Conservation (phyloP, 1,284 basidiomycete genomes). For the Marasmius oreades region DNA sequence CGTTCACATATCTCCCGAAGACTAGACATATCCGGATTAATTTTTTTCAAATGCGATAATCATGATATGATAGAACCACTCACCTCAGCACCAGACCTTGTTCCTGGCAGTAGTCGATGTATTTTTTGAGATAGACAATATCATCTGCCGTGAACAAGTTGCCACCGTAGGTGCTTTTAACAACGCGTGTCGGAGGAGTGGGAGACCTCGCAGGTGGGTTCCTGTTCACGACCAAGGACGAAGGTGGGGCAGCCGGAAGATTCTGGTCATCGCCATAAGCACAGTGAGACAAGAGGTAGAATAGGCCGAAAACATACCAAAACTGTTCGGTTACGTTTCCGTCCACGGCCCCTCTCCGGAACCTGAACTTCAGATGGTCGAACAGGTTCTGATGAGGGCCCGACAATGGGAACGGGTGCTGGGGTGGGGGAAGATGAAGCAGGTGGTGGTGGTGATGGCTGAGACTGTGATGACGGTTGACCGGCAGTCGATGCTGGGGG, state of each 20-base stretch:
- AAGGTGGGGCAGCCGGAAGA: slow-evolving; percentile 54
- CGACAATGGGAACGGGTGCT: slow-evolving; percentile 16
- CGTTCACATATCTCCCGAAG: slow-evolving; percentile 80
- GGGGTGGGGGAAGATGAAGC: slow-evolving; percentile 32
- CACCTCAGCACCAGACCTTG: slow-evolving; percentile 76
- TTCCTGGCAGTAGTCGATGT: slow-evolving; percentile 83
- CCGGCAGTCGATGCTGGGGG: slow-evolving; percentile 14
- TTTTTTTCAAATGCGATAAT: background rate
- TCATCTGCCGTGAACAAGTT: slow-evolving; percentile 81
- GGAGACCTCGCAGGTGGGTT: slow-evolving; percentile 73
- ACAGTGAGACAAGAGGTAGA: slow-evolving; percentile 10
- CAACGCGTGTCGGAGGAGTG: slow-evolving; percentile 73
- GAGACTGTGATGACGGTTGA: slow-evolving; percentile 31
- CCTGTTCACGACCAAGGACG: slow-evolving; percentile 59
- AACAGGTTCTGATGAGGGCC: slow-evolving; percentile 24
- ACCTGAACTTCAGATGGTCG: slow-evolving; percentile 16
- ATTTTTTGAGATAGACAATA: slow-evolving; percentile 73
- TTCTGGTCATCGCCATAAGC: slow-evolving; percentile 13
- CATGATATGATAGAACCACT: slow-evolving; percentile 3
- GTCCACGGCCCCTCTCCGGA: slow-evolving; percentile 43
- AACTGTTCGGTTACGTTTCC: slow-evolving; percentile 58
- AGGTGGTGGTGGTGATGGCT: background rate
- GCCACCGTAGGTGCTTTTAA: slow-evolving; percentile 82
- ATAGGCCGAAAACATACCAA: slow-evolving; percentile 28
- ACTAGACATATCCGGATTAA: slow-evolving; percentile 30